Evolutionary conservation across 176 grass and related monocot species (phyloP), one percentile per base, ranked within the genome.

Genomic region (Thinopyrum elongatum): DNA sequence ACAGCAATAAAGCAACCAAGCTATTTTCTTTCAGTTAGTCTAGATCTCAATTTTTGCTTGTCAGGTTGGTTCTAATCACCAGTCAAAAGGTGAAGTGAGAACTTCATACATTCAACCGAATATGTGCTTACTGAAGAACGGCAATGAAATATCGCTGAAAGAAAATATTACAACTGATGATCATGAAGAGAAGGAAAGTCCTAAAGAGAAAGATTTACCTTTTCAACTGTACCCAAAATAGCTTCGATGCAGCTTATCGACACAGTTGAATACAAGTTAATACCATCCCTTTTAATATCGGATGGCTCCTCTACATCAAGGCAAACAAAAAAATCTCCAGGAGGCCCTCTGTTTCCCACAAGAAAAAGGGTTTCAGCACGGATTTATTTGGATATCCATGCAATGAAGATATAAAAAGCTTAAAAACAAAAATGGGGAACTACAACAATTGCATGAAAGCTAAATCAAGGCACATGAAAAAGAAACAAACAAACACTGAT

Each of bases 231-330:
- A 47, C 97, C 97, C 86, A 98, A 84, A 87, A 98, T 95, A 75
- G 97, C 97, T 94, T 95, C 97, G 49, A 95, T 38, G 57, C 95
- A 98, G 90, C 65, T 98, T 90, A 98, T 83, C n/a, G 92, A 89
- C 58, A 98, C 70, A 73, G 70, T 91, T 60, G 97, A 98, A 88
- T 89, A 91, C 77, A 98, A 90, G 76, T 98, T 95, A 86, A 98
- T 92, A 74, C 97, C 97, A 86, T 98, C 97, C 82, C 96, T 95
- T 87, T 81, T 89, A 82, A 98, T 95, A 85, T 95, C 97, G 59
- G 97, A 88, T 82, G 94, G 87, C 69, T 95, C 97, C 87, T 98
- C 94, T 83, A 98, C 85, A 94, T 98, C 97, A 83, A 98, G 93
- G 76, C 83, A 95, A 77, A 98, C 97, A 88, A 90, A 98, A 74